Percentiles rank a stretch among this genome's conserved stretches.
These are phyloP conservation scores for Didymella pomorum DNA, from an alignment of 2,329 filamentous ascomycete species.

Conservation along the genomic window DNA sequence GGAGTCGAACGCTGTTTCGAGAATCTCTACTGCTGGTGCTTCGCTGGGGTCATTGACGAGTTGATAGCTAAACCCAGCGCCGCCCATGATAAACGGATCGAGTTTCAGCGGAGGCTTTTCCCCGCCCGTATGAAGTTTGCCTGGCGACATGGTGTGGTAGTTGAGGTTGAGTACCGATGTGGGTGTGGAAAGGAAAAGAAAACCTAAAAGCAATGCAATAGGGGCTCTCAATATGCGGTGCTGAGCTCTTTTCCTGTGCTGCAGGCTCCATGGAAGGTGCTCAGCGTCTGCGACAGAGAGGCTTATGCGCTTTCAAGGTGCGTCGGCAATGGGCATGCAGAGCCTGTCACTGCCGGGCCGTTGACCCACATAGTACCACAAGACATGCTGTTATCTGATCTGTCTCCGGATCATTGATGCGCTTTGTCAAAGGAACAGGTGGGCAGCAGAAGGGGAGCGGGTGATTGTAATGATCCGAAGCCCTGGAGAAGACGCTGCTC, in stretches of 20 bases:
- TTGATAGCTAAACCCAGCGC: slow-evolving; percentile 8
- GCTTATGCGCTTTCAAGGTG: neutral
- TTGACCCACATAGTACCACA: neutral
- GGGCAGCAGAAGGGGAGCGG: neutral
- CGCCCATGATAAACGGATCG: slow-evolving; percentile 8
- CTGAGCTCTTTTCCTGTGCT: neutral
- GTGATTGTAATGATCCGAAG: neutral
- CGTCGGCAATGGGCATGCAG: neutral
- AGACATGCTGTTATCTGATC: neutral
- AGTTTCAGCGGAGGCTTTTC: neutral
- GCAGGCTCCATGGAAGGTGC: neutral
- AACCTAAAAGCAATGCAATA: neutral
- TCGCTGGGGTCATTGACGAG: slow-evolving; percentile 5
- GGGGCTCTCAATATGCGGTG: neutral
- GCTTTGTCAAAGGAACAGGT: neutral
- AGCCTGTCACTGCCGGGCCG: neutral
- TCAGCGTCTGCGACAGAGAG: neutral
- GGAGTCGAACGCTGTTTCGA: slow-evolving; percentile 2
- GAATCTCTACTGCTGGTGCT: slow-evolving; percentile 4
- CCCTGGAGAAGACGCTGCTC: neutral
- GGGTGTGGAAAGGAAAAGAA: neutral
- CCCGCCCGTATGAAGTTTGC: neutral
- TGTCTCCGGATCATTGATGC: neutral
- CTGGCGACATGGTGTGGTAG: neutral
- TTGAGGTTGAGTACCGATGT: neutral